Base-by-base conservation (phyloP, 192 early-diverging fungal genomes). In the Podila minutissima region DNA sequence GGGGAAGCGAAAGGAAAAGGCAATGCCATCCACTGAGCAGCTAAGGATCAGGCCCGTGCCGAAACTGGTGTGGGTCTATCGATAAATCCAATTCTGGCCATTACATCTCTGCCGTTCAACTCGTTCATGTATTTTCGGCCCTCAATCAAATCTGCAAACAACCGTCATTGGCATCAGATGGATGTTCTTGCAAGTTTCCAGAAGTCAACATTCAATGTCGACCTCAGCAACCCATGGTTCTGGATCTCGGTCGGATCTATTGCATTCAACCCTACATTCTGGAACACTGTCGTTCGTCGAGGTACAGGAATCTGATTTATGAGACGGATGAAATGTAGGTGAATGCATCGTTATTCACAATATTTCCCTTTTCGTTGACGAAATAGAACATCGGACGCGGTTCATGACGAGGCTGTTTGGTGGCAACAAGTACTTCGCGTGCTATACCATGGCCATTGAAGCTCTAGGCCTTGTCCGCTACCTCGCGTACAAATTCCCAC, bases 401-500 rank as follows among this genome's bases (percentile, higher is more conserved):
- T 87, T 89, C 69, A 77, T 95, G 8, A 93, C 91, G 6, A 77
- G 83, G 46, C 49, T 97, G 7, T 86, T 91, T 35, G 85, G 88
- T 26, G 89, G 89, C 50, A 94, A 91, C 70, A 66, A 75, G 28
- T 83, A 89, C 66, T 37, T 69, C 57, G 95, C 92, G 4, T 96
- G 95, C 84, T 95, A 93, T 69, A 81, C 85, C 6, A 86, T 97
- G 6, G 93, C 92, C 9, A 95, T 97, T 55, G 95, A 95, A 62
- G 62, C 75, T 11, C 77, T 95, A 12, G 94, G 94, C n/a, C 82
- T 95, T 33, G 24, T 93, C 13, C 90, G 94, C 61, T 94, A 95
- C 72, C 87, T 86, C 62, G 75, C 92, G 83, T 92, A 82, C 29
- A 3, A 29, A 29, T 29, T 29, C 29, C 29, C 29, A 29, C 29